These are phyloP conservation scores for Euphorbia lathyris DNA, from an alignment of 345 rosid species.

Conservation along the genomic window DNA sequence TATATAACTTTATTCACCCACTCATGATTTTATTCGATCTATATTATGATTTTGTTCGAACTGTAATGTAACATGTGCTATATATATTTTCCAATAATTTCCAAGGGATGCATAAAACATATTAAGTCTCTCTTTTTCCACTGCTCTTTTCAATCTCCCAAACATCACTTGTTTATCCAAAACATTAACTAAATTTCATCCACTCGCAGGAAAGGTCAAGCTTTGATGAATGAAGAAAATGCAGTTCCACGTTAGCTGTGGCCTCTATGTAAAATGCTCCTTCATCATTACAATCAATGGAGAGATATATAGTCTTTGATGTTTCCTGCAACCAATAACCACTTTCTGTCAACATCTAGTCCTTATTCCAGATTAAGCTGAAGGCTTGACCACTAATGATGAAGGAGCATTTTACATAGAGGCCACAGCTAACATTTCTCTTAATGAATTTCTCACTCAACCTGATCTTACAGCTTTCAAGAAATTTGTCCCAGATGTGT, in stretches of 20 bases:
- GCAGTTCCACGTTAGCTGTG: too few relatives aligned
- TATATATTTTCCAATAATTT: too few relatives aligned
- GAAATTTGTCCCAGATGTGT: constrained; percentile 11
- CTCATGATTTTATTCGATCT: too few relatives aligned
- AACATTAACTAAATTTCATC: constrained; percentile 9
- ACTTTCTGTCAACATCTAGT: too few relatives aligned
- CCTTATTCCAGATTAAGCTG: too few relatives aligned
- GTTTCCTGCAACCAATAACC: constrained; percentile 13
- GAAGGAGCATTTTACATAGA: not conserved
- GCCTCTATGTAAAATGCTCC: constrained; percentile 8
- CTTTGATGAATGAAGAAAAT: too few relatives aligned
- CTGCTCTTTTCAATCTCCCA: not conserved
- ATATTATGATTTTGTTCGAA: too few relatives aligned
- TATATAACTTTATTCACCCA: too few relatives aligned
- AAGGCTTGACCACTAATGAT: too few relatives aligned
- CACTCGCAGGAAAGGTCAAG: constrained; percentile 6
- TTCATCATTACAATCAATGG: constrained; percentile 11
- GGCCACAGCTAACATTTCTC: not conserved
- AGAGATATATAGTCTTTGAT: constrained; percentile 1
- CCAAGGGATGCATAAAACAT: constrained; percentile 2
- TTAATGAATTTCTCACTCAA: constrained; percentile 1
- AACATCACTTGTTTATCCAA: constrained; percentile 4
- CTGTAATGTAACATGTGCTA: too few relatives aligned
- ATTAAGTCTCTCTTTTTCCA: constrained; percentile 1
- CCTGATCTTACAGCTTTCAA: not conserved